Evolutionary conservation across 805 yeast species (phyloP), one percentile per base, ranked within the genome.

Genomic region (Novakomyces olei): DNA sequence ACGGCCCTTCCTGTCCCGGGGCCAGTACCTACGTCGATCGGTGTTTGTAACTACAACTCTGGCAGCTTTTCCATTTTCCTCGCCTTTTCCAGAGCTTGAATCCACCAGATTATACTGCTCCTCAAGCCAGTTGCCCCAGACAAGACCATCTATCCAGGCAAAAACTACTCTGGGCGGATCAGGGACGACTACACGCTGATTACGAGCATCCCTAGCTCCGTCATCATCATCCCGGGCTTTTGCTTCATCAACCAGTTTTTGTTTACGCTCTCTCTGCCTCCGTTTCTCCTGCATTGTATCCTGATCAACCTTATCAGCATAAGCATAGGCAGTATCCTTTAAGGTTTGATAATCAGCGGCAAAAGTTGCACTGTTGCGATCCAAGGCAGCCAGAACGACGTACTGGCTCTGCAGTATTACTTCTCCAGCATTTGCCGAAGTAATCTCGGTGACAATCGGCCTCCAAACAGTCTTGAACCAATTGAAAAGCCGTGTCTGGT

Each of bases 391-490:
- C 24, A 53, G 39, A 7, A 48, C 54, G 10, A 53, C 48, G 16
- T 41, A 41, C 9, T 48, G 40, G 4, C 45, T 43, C 19, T 42
- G 37, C 35, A 40, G 39, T 23, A 51, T 41, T 7, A 46, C 36
- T 19, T 49, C 52, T 17, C 44, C 36, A 9, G 51, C 51, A 37
- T 46, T 53, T n/a, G 41, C 39, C n/a, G 55, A 51, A 2, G 53
- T 46, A 19, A 53, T 38, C 36, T 53, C 54, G 9, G 56, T 54
- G n/a, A 48, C 50, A 12, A 47, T 35, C 5, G 53, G 48, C 9
- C 48, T 40, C 54, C 57, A 51, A n/a, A 44, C 43, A 19, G 48
- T 43, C 27, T 39, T 40, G 36, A 47, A 49, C 55, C 55, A 53
- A 12, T 37, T 36, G 18, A 39, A 37, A 12, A 53, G 40, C 15